Evolutionary conservation across 495 filamentous ascomycete species (phyloP), one percentile per base, ranked within the genome.

Genomic region (Astrocystis sublimbata): DNA sequence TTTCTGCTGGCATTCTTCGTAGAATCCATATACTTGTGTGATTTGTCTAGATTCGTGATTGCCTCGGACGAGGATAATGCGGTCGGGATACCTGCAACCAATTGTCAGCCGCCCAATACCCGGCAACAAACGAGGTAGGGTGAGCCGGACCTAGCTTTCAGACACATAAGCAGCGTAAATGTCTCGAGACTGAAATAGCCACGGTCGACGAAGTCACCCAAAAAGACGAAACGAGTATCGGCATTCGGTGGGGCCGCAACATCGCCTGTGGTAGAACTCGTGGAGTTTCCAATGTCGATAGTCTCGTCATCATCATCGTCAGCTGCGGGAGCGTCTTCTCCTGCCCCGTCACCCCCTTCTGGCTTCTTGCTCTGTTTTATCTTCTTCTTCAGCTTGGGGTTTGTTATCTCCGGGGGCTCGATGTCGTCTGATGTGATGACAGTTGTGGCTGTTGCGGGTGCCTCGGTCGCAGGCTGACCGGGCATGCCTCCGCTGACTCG

Each of bases 31-130:
- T 5, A 98, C 94, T 73, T 97, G 93, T 8, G 94, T 98, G 61
- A 98, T 98, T 72, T 98, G 94, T 15, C 94, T 88, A 17, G 93
- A 97, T 70, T 98, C 94, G 73, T 98, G 94, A 68, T 98, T 98
- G 30, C 94, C 94, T 36, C 94, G 93, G 30, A 98, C 92, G 40
- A 98, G 85, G 10, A 96, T 97, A 65, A 98, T 92, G 51, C 90
- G 84, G 72, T 98, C 93, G 24, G 94, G 96, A 73, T 92, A 97
- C 80, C 93, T 97, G 41, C n/a, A n/a, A 26, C 58, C 71, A 42
- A 13, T 19, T 35, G 61, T 75, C 67, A 77, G 69, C 58, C 71
- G 60, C 49, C 12, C 26, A 58, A 0, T 4, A 15, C 17, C 9
- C 7, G 7, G 17, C 15, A n/a, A n/a, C 9, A 12, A n/a, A 30